phyloP scores from a whole-genome alignment of 164 flowering plant genomes.

The Warburgia ugandensis region DNA sequence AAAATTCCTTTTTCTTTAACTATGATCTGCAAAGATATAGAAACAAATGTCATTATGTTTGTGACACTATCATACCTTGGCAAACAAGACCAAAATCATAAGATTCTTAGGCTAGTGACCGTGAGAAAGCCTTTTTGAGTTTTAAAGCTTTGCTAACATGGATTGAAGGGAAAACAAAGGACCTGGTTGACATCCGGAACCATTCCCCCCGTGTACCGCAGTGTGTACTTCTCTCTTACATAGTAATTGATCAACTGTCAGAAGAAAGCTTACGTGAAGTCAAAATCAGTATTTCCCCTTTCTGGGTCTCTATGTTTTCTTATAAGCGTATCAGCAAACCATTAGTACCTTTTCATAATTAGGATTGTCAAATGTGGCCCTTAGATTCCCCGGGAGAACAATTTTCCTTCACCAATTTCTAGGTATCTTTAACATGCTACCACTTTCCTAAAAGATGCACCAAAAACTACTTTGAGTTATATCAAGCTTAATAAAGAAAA shows the following conservation, averaged over 20 bases:
- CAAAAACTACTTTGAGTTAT: neutral
- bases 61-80: neutral
- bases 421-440: constrained; percentile 95
- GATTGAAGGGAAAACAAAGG: neutral
- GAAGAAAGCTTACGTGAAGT: neutral
- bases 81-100: neutral
- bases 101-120: neutral
- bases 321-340: neutral
- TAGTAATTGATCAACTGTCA: constrained; percentile 82
- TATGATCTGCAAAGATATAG: constrained; percentile 52
- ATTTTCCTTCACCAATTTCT: constrained; percentile 87
- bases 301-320: neutral
- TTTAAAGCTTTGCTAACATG: neutral
- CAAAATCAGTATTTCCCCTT: neutral
- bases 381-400: constrained; percentile 97
- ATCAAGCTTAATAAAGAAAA: constrained; percentile 1
- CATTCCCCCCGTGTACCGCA: constrained; percentile 99
- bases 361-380: constrained; percentile 92
- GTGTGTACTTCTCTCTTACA: constrained; percentile 80
- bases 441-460: constrained; percentile 63
- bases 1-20: constrained; percentile 96
- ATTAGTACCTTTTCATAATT: constrained; percentile 73
- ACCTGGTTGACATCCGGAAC: constrained; percentile 99
- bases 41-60: neutral
- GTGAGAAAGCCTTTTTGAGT: neutral